Evolutionary conservation across 2,329 filamentous ascomycete genomes (phyloP).

Genomic region (Aspergillus phoenicis): DNA sequence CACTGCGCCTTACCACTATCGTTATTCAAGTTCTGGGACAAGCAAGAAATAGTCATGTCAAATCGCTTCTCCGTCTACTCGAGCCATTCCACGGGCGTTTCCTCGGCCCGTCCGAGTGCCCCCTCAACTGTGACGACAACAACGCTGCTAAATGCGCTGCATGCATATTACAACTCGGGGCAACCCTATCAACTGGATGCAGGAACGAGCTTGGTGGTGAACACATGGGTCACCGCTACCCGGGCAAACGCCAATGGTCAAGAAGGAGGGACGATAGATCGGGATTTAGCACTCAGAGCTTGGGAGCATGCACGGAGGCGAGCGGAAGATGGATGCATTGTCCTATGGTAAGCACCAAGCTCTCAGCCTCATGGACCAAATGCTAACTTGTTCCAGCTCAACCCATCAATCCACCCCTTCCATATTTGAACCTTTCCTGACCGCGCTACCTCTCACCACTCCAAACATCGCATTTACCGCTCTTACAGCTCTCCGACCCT

Average conservation of each 20-base stretch:
- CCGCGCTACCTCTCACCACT: constrained; percentile 75
- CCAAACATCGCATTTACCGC: constrained; percentile 76
- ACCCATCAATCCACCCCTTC: constrained; percentile 88
- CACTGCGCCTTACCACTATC: background rate
- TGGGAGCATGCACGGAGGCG: constrained; percentile 96
- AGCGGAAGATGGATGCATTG: constrained; percentile 92
- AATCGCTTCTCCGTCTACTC: constrained; percentile 66
- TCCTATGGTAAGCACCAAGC: constrained; percentile 69
- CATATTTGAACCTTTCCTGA: constrained; percentile 76
- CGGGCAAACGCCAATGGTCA: constrained; percentile 70
- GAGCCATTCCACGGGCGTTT: constrained; percentile 58
- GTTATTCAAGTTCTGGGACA: background rate
- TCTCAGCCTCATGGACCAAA: background rate
- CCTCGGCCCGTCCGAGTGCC: constrained; percentile 57
- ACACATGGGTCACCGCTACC: constrained; percentile 87
- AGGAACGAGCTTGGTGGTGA: constrained; percentile 87
- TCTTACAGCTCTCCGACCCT: constrained; percentile 79
- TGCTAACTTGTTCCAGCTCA: constrained; percentile 58
- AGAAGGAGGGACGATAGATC: constrained; percentile 77
- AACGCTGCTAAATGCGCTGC: constrained; percentile 86
- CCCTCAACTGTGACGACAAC: constrained; percentile 84
- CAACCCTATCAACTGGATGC: constrained; percentile 86
- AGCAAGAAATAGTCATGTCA: constrained; percentile 52
- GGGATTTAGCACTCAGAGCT: constrained; percentile 73
- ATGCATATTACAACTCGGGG: constrained; percentile 81